These are phyloP conservation scores for Fraxinus velutina DNA, from an alignment of 305 asterid species.

Conservation along the genomic window DNA sequence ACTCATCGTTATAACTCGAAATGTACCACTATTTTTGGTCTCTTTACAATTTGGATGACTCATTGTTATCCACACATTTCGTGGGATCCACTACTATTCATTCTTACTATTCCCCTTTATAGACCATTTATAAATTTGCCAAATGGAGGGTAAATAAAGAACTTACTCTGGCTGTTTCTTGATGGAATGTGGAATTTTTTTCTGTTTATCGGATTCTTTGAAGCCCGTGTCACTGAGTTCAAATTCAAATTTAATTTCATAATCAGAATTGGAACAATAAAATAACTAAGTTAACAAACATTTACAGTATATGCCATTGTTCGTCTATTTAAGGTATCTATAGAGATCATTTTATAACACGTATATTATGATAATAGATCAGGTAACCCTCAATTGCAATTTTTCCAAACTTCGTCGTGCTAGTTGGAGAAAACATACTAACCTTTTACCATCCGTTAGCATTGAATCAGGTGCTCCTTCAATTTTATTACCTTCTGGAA, in stretches of 20 bases:
- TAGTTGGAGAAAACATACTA: constrained; percentile 16
- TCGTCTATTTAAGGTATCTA: not conserved
- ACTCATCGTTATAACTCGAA: not conserved
- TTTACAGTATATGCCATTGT: not conserved
- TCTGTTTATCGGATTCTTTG: constrained; percentile 28
- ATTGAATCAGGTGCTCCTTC: constrained; percentile 39
- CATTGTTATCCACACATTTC: not conserved
- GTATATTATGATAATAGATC: not conserved
- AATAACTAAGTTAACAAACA: not conserved
- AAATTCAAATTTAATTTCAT: constrained; percentile 12
- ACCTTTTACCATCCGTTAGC: constrained; percentile 33
- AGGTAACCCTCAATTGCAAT: constrained; percentile 1
- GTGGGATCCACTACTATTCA: not conserved
- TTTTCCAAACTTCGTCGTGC: not conserved
- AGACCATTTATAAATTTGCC: not conserved
- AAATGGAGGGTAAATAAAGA: constrained; percentile 3
- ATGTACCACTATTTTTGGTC: not conserved
- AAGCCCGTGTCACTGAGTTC: constrained; percentile 30
- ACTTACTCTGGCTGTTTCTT: constrained; percentile 48
- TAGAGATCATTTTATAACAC: not conserved
- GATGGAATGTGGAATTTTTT: constrained; percentile 27
- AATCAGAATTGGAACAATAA: not conserved
- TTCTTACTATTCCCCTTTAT: not conserved
- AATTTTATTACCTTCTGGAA: constrained; percentile 36
- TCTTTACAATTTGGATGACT: not conserved